Base-by-base conservation (phyloP, 2,329 filamentous ascomycete genomes). In the Fusarium buxicola region DNA sequence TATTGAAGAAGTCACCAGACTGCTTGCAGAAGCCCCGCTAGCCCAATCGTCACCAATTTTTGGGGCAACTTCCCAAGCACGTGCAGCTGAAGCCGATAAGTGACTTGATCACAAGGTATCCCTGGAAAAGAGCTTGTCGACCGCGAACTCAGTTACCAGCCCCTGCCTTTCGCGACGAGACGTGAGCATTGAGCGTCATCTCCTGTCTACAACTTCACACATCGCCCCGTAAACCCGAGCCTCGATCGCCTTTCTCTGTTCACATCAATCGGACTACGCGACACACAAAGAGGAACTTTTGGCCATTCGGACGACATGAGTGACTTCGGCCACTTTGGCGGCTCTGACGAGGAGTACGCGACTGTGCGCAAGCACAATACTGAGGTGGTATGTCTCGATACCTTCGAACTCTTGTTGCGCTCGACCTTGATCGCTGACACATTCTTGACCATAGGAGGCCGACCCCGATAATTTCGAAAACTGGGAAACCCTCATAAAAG, bases 381-480 rank as follows among this genome's bases (percentile, higher is more conserved):
- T 50, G 91, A 94, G 73, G 86, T 96, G 72, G 93, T 96, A 84
- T 41, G 75, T 69, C 52, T 40, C 35, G 10, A 41, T 43, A 32
- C 13, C 16, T 51, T 18, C 30, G 21, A 32, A 43, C 47, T 48
- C 30, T 24, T 21, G 9, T 12, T 48, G 16, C 12, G 8, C 15
- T 27, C n/a, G 24, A 12, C 56, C 34, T 50, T 62, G 45, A 39
- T 49, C 8, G 32, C 72, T 75, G 47, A 76, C 58, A 25, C 5
- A 25, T 39, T 46, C 44, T 47, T 48, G 13, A 25, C 27, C 58
- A 58, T 64, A 87, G 85, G 84, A 87, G 61, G 75, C 78, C 69
- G 92, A 97, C 67, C 86, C 92, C 11, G 95, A 99, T 76, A 94
- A 92, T 73, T 98, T 97, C 72, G 94, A 97, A 70, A 86, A 86